Conservation (phyloP, 1,139 yeast genomes). For the Wickerhamiella infanticola region DNA sequence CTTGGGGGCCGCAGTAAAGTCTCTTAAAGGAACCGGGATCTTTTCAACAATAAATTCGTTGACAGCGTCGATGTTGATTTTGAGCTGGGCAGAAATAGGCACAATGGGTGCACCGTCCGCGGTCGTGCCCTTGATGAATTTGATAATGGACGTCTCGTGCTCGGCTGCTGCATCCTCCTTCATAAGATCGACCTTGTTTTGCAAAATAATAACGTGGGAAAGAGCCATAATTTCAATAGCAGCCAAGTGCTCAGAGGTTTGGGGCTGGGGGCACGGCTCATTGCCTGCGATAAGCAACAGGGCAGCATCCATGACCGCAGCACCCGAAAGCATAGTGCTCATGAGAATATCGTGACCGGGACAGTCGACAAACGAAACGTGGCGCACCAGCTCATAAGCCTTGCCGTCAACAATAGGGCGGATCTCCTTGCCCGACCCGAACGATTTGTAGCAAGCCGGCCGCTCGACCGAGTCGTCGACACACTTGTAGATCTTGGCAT, state of each 20-base stretch:
- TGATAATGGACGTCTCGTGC: conserved; percentile 82
- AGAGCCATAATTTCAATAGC: conserved; percentile 99
- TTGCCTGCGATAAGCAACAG: conserved; percentile 91
- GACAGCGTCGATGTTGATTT: conserved; percentile 96
- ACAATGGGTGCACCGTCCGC: conserved; percentile 99
- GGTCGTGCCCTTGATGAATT: conserved; percentile 90
- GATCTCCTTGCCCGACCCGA: conserved; percentile 87
- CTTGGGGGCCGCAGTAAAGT: conserved; percentile 84
- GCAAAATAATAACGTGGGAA: conserved; percentile 89
- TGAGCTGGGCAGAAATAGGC: conserved; percentile 97
- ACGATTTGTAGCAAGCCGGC: conserved; percentile 90
- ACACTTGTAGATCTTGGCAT: conserved; percentile 94
- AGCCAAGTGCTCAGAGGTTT: conserved; percentile 97
- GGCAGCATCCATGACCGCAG: conserved; percentile 99
- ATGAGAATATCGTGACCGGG: conserved; percentile 99
- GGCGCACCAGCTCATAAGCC: conserved; percentile 80
- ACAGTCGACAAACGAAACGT: conserved; percentile 97
- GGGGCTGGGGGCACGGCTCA: conserved; percentile 99
- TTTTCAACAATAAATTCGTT: conserved; percentile 90
- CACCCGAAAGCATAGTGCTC: conserved; percentile 99
- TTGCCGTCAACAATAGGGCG: conserved; percentile 80
- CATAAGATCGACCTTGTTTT: conserved; percentile 97
- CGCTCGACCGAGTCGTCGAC: conserved; percentile 77
- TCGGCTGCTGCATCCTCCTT: conserved; percentile 92
- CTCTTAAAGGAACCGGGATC: conserved; percentile 94